Base-by-base conservation (phyloP, 108 stramenopile genomes). In the Stephanodiscus minutulus region DNA sequence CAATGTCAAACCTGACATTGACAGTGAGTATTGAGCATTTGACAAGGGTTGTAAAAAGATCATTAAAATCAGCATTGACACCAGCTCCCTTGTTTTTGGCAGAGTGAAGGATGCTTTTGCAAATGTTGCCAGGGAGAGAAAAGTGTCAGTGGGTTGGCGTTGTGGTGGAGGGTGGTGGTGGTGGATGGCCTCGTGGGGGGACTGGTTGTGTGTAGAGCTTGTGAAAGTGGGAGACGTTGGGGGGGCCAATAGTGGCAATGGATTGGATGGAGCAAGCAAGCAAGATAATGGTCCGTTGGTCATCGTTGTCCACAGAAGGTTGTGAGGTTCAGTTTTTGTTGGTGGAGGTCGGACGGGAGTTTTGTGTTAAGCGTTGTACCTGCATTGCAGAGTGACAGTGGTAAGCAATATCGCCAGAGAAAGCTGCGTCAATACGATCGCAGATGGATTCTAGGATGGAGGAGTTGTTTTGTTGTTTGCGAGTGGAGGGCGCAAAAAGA, bases 251-350 rank as follows among this genome's bases (percentile, higher is more conserved):
- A 21, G 76, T 71, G 2, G 76, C 70, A 13, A 54, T 57, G 13
- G 22, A 20, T 28, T 52, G 47, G 20, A 9, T 17, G 20, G 31
- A n/a, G 9, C 29, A 33, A 0, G 53, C 54, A 3, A 62, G 35
- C 7, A 54, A 4, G 35, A 64, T 44, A 21, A 70, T 70, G 5
- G 70, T 71, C 28, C 55, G 48, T 21, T 41, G 71, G 55, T 77
- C 71, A 63, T 77, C 76, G 37, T 2, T 17, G 53, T 77, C 70
- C 33, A 70, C 70, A 2, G 76, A 62, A 15, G 21, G 33, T 47
- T 70, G 76, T n/a, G n/a, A n/a, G 53, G 54, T 27, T 15, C 61
- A 61, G 11, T 5, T 9, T 0, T 18, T 1, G 4, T n/a, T 5
- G 0, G 17, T 10, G 5, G 21, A 0, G 5, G 59, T 50, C 22